phyloP scores from a whole-genome alignment of 371 early-diverging fungal genomes.

The Amoeboaphelidium protococcarum region DNA sequence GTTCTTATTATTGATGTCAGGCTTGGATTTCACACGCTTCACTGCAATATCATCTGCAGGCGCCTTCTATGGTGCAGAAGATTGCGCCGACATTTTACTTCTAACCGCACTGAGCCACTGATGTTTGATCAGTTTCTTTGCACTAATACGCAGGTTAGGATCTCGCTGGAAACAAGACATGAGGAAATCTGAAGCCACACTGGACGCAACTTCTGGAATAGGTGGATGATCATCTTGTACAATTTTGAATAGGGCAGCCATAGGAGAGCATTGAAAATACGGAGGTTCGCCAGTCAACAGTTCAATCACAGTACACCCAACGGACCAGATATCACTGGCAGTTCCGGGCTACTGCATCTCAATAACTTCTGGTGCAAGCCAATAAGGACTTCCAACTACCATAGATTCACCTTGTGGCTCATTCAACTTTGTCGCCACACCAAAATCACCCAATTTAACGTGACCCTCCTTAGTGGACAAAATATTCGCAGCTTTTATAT shows the following conservation, averaged over 20 bases:
- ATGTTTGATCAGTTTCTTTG: conserved; percentile 38
- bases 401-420: not conserved
- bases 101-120: conserved; percentile 26
- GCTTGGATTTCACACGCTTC: too few relatives aligned
- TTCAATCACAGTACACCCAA: conserved; percentile 35
- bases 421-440: conserved; percentile 9
- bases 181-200: conserved; percentile 40
- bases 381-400: conserved; percentile 72
- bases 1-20: too few relatives aligned
- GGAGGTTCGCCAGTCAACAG: conserved; percentile 31
- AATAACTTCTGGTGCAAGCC: conserved; percentile 38
- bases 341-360: conserved; percentile 47
- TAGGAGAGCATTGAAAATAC: conserved; percentile 23
- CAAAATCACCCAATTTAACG: conserved; percentile 16
- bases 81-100: too few relatives aligned
- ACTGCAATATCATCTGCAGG: too few relatives aligned
- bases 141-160: conserved; percentile 41
- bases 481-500: conserved; percentile 14
- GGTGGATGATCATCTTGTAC: conserved; percentile 36
- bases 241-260: conserved; percentile 31
- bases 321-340: conserved; percentile 57
- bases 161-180: conserved; percentile 46
- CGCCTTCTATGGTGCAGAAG: too few relatives aligned
- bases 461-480: conserved; percentile 12
- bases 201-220: conserved; percentile 17